These are phyloP conservation scores for Colletotrichum australisinense DNA, from an alignment of 2,329 filamentous ascomycete species.

Conservation along the genomic window DNA sequence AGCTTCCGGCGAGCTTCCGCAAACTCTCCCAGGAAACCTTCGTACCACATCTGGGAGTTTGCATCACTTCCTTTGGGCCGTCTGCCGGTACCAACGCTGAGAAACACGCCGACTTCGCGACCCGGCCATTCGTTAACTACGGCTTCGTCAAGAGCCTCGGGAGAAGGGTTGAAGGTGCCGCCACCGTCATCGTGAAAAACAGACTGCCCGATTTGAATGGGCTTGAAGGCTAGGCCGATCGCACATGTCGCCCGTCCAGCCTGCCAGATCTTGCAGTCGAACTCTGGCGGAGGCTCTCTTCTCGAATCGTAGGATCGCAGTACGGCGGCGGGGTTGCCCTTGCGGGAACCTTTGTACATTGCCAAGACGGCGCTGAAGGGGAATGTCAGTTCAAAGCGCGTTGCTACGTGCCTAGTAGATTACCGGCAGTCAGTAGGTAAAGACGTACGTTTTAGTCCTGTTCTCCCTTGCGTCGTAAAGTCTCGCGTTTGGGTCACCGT, in stretches of 20 bases:
- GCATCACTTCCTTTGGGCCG: conserved; percentile 74
- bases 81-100: conserved; percentile 95
- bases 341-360: conserved; percentile 84
- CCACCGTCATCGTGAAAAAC: conserved; percentile 93
- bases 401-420: neutral
- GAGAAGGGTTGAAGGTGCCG: conserved; percentile 92
- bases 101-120: conserved; percentile 88
- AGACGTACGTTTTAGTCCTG: conserved; percentile 86
- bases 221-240: conserved; percentile 94
- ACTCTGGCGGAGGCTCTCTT: conserved; percentile 89
- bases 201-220: conserved; percentile 92
- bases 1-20: conserved; percentile 88
- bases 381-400: neutral
- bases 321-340: conserved; percentile 75
- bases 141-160: conserved; percentile 88
- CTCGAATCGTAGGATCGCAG: conserved; percentile 95
- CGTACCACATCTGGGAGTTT: conserved; percentile 87
- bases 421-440: neutral
- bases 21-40: conserved; percentile 91
- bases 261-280: conserved; percentile 96
- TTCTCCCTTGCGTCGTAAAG: conserved; percentile 91
- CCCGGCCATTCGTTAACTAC: conserved; percentile 95
- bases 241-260: conserved; percentile 94
- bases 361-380: conserved; percentile 86
- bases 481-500: conserved; percentile 85